Evolutionary conservation across 371 early-diverging fungal species (phyloP), one percentile per base, ranked within the genome.

Genomic region (Lichtheimia corymbifera): DNA sequence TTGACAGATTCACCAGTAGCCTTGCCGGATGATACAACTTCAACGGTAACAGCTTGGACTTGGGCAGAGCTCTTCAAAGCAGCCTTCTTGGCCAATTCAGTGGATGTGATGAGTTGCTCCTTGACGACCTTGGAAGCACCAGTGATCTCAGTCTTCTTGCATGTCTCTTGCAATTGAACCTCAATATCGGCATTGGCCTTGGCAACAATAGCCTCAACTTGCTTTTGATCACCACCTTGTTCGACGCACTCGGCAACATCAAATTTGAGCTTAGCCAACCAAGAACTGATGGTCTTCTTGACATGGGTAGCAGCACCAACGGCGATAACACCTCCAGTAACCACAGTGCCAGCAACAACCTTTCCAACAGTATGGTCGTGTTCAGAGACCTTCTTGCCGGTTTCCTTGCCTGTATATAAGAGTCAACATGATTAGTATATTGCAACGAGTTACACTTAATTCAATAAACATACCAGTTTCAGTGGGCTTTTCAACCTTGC

Each of bases 301-400:
- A 18, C 18, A 18, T 45, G 7, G 2, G 18, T 18, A 18, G 18
- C 18, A 18, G 18, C 45, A 18, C 45, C 18, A 18, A 45, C 45
- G 2, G 45, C 14, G 7, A 45, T 7, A 14, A 45, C 18, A 25
- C n/a, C n/a, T n/a, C 56, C 61, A 22, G 61, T 30, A 13, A 51
- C 53, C 0, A 41, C 14, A 15, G 25, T 43, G 25, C 40, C 53
- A 1, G 43, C 54, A 20, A 22, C 27, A 7, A 47, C 18, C 57
- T 56, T 56, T 11, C 13, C 40, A 11, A 18, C 57, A 45, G n/a
- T n/a, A n/a, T 54, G 55, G 14, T 57, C 18, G 6, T 50, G 7
- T 11, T 52, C 68, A 50, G 45, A 55, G 14, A 64, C 61, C 54
- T 67, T 68, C 55, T 74, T 65, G 25, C 64, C 71, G 22, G 55